Base-by-base conservation (phyloP, 305 asterid species). In the Fraxinus paxiana region DNA sequence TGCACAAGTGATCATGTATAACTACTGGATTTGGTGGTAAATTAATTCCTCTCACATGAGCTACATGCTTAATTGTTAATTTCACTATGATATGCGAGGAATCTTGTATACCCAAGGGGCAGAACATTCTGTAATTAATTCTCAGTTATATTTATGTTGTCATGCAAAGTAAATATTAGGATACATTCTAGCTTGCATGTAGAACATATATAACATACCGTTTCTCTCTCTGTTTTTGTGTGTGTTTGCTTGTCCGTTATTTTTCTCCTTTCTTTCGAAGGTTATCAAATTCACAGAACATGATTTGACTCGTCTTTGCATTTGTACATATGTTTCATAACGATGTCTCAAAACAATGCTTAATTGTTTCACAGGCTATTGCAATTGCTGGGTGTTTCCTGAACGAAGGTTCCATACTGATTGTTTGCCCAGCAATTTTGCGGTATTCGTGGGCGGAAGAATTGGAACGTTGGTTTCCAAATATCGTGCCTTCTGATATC, bases 341-440 rank as follows among this genome's bases (percentile, higher is more conserved):
- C 76, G 46, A 38, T 82, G 2, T 76, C 34, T 81, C 63, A 12
- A 65, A 75, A 51, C 22, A 37, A n/a, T 56, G 38, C 75, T 77
- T 86, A 83, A 71, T 78, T 79, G 78, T 88, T 90, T 59, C n/a
- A 17, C 87, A 95, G 99, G 98, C 98, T 77, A 92, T 95, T 84
- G 87, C 95, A 77, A 85, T 95, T 82, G 98, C 98, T 41, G 88
- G 92, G 73, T 95, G 96, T 87, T 95, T 92, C 87, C 81, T 80
- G 91, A 87, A 92, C 79, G 97, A 93, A 81, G 98, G 98, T 85
- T 87, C 97, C 80, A 86, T 90, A 82, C 98, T 95, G 83, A 91
- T 95, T 79, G 97, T 95, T 77, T 95, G 98, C 83, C 98, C 98
- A 80, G 98, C 98, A 76, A 95, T 95, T 80, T 88, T 95, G 88